Base-by-base conservation (phyloP, 345 rosid species). In the Cardiospermum halicacabum region DNA sequence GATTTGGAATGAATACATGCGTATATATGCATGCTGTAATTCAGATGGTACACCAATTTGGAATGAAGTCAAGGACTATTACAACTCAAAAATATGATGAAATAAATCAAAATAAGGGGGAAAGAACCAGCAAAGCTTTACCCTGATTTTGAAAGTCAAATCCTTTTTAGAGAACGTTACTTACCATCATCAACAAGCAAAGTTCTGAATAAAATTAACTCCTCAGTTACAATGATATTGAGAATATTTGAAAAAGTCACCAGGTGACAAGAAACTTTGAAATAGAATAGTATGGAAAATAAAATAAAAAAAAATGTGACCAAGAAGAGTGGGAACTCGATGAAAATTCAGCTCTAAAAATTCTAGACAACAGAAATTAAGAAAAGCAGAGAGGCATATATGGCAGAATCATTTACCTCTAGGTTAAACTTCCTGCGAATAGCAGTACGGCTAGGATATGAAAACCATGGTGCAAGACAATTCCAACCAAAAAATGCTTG, bases 391-490 rank as follows among this genome's bases (percentile, higher is more conserved):
- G 54, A 42, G 22, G 18, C 39, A 43, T 30, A n/a, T n/a, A 67
- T 25, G 26, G 3, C 50, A 50, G 43, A 68, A 58, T 21, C 42
- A 69, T 82, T 76, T 78, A 73, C 98, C 97, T 90, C 97, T n/a
- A 93, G 82, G 79, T 93, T 93, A 64, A 88, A 93, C 80, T 79
- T 85, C 28, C 82, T 71, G 13, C 98, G 94, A 30, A 88, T 84
- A 11, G 91, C 88, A 1, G 89, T 75, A 47, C 98, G 98, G 71
- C 69, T 82, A 26, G 82, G 77, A 61, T 76, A 82, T 19, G 98
- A 90, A 75, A 82, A 86, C 80, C 86, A 88, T n/a, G 98, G 98
- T 34, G 97, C 98, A 45, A 93, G 79, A 51, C 84, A 86, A 69
- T 90, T 93, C 84, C 87, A 71, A 11, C 98, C 88, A 55, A 79